Evolutionary conservation across 2,329 filamentous ascomycete genomes (phyloP).

Genomic region (Pezicula radicicola): DNA sequence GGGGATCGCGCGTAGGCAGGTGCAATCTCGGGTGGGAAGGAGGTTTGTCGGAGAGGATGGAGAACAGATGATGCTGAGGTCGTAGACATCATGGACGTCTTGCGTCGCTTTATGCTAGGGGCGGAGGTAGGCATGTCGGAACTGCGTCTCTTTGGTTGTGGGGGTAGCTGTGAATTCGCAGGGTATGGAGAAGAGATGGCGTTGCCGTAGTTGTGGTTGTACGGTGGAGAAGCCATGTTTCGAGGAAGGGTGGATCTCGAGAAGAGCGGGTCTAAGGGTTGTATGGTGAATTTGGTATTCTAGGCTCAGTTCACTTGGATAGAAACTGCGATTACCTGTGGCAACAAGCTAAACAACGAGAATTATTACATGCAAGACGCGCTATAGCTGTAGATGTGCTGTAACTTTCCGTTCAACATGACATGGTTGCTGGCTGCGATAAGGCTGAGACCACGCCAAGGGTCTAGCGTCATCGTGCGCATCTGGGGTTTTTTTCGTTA

Average conservation of each 20-base stretch:
- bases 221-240: constrained; percentile 27
- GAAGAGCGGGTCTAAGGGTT: neutral
- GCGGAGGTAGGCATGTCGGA: constrained; percentile 48
- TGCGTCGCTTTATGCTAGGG: constrained; percentile 62
- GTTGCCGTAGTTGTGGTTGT: constrained; percentile 18
- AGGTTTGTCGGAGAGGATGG: constrained; percentile 76
- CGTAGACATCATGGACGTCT: constrained; percentile 61
- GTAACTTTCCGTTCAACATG: no score
- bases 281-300: neutral
- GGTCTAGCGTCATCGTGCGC: neutral
- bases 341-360: no score
- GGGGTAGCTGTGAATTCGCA: constrained; percentile 47
- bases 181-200: constrained; percentile 52
- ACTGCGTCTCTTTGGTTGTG: constrained; percentile 62
- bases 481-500: neutral
- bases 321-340: no score
- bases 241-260: neutral
- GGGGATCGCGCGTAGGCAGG: constrained; percentile 59
- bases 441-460: neutral
- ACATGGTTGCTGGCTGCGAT: neutral
- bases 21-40: constrained; percentile 67
- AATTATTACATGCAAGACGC: no score
- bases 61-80: constrained; percentile 44
- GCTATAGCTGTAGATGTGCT: no score
- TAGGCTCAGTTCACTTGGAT: neutral